phyloP scores from a whole-genome alignment of 495 filamentous ascomycete species.

The Xylaria telfairii region DNA sequence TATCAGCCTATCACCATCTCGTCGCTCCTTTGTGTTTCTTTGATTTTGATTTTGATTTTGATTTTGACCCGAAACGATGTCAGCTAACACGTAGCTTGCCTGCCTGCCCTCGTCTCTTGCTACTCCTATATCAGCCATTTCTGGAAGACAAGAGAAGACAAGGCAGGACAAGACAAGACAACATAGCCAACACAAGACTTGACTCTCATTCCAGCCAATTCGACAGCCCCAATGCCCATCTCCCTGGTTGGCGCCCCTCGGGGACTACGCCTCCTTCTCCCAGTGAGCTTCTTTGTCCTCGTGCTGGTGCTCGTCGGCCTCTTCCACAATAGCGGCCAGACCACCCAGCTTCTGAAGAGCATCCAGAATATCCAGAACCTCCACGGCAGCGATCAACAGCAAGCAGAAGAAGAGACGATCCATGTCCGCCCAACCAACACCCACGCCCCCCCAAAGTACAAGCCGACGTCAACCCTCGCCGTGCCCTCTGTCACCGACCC shows the following conservation, averaged over 20 bases:
- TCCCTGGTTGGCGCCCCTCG: constrained; percentile 34
- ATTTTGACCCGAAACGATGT: neutral
- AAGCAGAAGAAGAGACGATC: constrained; percentile 15
- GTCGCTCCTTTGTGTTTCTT: constrained; percentile 7
- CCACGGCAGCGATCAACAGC: neutral
- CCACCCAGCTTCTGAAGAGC: constrained; percentile 32
- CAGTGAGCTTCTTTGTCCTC: constrained; percentile 30
- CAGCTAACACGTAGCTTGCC: constrained; percentile 2
- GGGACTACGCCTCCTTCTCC: constrained; percentile 36
- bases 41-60: neutral
- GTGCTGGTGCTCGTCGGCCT: constrained; percentile 33
- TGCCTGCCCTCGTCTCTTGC: neutral
- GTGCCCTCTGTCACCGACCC: constrained; percentile 35
- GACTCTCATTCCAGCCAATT: neutral
- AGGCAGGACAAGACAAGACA: neutral
- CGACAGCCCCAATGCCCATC: constrained; percentile 25
- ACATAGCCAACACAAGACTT: no score
- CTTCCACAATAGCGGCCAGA: constrained; percentile 27
- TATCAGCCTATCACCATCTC: neutral
- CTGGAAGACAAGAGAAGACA: neutral
- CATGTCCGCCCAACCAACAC: constrained; percentile 35
- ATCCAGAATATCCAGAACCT: constrained; percentile 25
- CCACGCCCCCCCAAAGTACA: constrained; percentile 42
- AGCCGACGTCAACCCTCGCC: constrained; percentile 35
- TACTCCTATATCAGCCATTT: neutral